Conservation (phyloP, 345 rosid genomes). For the Euphorbia tirucalli region DNA sequence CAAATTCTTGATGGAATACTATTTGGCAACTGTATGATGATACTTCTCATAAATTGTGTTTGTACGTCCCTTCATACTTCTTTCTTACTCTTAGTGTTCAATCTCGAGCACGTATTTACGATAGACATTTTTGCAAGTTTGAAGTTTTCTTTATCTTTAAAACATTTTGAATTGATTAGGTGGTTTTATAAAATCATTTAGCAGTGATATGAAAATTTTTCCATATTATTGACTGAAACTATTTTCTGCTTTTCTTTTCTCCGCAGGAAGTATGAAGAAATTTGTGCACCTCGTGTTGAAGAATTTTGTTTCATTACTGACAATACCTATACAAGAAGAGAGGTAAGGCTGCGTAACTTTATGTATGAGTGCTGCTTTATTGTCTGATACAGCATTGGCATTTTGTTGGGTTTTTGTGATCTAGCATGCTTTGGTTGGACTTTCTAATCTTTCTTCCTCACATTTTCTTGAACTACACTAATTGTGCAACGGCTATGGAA, state of each 20-base stretch:
- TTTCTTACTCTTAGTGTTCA: not conserved
- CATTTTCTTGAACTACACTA: not conserved
- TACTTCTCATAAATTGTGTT: not conserved
- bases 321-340: slow-evolving; percentile 73
- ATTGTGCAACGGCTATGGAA: not conserved
- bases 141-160: not conserved
- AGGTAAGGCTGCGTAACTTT: slow-evolving; percentile 41
- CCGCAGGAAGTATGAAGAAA: slow-evolving; percentile 88
- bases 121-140: not conserved
- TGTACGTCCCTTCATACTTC: not conserved
- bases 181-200: not conserved
- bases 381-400: not conserved
- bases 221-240: slow-evolving; percentile 15
- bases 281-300: slow-evolving; percentile 79
- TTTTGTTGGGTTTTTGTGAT: not conserved
- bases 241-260: slow-evolving; percentile 25
- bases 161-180: not conserved
- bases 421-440: not conserved
- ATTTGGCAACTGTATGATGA: slow-evolving; percentile 1
- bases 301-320: slow-evolving; percentile 94
- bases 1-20: not conserved
- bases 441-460: not conserved
- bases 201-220: not conserved
- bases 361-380: not conserved
- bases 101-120: not conserved